Conservation (phyloP, 2,329 filamentous ascomycete genomes). For the Blumeria graminis region DNA sequence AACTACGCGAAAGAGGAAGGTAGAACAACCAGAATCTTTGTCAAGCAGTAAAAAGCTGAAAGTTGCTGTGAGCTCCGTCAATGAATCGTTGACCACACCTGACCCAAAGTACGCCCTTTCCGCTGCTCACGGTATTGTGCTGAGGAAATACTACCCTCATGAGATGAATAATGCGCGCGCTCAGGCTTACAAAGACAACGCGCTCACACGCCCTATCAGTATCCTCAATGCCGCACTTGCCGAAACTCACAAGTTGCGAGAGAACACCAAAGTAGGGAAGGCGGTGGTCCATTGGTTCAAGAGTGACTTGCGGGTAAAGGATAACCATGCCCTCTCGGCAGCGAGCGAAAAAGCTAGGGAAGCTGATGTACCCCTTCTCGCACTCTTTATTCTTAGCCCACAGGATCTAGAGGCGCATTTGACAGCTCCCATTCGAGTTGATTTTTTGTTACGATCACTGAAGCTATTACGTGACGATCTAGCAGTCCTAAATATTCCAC, state of each 20-base stretch:
- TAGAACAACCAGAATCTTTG: neutral
- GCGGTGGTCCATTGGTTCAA: conserved; percentile 83
- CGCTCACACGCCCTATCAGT: conserved; percentile 50
- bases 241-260: conserved; percentile 31
- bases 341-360: conserved; percentile 43
- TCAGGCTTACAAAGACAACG: conserved; percentile 43
- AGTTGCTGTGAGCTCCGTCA: neutral
- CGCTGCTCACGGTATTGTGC: conserved; percentile 28
- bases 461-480: conserved; percentile 40
- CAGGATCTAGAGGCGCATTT: conserved; percentile 69
- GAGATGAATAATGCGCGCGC: conserved; percentile 71
- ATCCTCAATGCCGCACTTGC: conserved; percentile 33
- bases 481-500: conserved; percentile 46
- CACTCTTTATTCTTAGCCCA: conserved; percentile 57
- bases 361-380: conserved; percentile 46
- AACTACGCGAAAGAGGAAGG: neutral
- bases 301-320: conserved; percentile 45
- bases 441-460: conserved; percentile 58
- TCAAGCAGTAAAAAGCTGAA: neutral
- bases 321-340: conserved; percentile 47
- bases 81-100: neutral
- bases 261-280: conserved; percentile 26
- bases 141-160: conserved; percentile 56
- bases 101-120: neutral
- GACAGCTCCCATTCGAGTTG: conserved; percentile 46